Evolutionary conservation across 257 asterid genomes (phyloP).

Genomic region (Paulownia fortunei): DNA sequence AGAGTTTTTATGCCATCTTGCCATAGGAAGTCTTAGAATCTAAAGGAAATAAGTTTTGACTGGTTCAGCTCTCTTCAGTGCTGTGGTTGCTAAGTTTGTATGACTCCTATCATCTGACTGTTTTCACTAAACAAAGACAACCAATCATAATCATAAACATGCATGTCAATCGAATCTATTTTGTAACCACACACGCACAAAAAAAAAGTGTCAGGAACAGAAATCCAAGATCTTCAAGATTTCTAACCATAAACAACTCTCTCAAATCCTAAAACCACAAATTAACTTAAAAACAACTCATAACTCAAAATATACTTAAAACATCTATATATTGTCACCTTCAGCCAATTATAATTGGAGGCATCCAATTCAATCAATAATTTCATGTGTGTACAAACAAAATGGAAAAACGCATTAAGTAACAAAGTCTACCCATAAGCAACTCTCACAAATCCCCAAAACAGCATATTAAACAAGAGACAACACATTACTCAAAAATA

Average conservation of each 20-base stretch:
- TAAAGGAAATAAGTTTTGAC: conserved; percentile 7
- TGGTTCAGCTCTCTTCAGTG: background rate
- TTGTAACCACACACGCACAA: background rate
- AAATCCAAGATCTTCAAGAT: conserved; percentile 5
- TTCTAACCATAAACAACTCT: conserved; percentile 12
- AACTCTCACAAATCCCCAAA: conserved; percentile 6
- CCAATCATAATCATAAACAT: conserved; percentile 4
- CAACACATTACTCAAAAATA: background rate
- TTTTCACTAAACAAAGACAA: background rate
- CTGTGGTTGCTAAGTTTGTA: background rate
- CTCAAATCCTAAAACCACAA: background rate
- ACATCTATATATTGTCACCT: background rate
- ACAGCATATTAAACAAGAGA: background rate
- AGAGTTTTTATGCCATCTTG: background rate
- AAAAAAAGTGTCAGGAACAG: conserved; percentile 3
- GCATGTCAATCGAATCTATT: background rate
- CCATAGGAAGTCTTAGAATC: background rate
- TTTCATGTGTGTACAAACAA: background rate
- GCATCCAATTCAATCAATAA: conserved; percentile 7
- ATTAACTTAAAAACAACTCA: background rate
- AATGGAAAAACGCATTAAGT: background rate
- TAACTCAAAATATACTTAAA: background rate
- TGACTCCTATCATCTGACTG: background rate
- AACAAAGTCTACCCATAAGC: background rate
- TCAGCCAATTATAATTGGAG: background rate